These are phyloP conservation scores for Pythium dissotocum DNA, from an alignment of 352 stramenopile genomes.

Conservation along the genomic window DNA sequence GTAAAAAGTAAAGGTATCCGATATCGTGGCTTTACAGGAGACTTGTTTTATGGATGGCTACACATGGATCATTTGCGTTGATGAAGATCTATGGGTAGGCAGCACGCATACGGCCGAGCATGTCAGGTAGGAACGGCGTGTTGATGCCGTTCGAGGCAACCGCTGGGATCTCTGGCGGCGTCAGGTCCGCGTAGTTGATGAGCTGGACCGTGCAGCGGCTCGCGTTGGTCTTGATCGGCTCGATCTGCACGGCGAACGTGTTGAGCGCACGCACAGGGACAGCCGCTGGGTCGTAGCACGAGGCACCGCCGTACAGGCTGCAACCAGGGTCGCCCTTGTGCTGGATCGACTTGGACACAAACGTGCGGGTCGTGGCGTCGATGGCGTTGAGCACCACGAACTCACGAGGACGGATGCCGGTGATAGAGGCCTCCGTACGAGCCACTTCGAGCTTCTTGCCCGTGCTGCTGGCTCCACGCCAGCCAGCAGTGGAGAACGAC, in stretches of 20 bases:
- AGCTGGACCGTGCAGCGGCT: constrained; percentile 25
- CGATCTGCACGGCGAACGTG: constrained; percentile 26
- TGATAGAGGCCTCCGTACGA: not conserved
- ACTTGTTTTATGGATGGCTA: too few species aligned
- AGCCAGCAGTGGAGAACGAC: not conserved
- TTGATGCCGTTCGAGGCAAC: constrained; percentile 13
- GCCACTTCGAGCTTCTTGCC: not conserved
- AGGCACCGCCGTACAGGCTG: constrained; percentile 1
- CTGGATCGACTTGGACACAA: constrained; percentile 31
- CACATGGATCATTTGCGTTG: too few species aligned
- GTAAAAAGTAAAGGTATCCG: too few species aligned
- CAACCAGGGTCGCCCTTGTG: constrained; percentile 9
- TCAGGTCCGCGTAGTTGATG: constrained; percentile 36
- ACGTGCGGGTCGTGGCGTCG: constrained; percentile 10
- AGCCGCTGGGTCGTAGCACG: constrained; percentile 15
- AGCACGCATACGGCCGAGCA: constrained; percentile 15
- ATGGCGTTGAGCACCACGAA: constrained; percentile 35
- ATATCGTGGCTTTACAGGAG: too few species aligned
- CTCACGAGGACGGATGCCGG: constrained; percentile 15
- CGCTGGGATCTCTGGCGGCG: constrained; percentile 2
- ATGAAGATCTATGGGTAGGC: constrained; percentile 12
- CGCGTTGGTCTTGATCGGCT: constrained; percentile 17
- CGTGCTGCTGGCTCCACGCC: too few species aligned
- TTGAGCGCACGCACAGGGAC: constrained; percentile 24
- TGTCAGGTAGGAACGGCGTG: constrained; percentile 10